These are phyloP conservation scores for Galerina marginata DNA, from an alignment of 768 basidiomycete species.

Conservation along the genomic window DNA sequence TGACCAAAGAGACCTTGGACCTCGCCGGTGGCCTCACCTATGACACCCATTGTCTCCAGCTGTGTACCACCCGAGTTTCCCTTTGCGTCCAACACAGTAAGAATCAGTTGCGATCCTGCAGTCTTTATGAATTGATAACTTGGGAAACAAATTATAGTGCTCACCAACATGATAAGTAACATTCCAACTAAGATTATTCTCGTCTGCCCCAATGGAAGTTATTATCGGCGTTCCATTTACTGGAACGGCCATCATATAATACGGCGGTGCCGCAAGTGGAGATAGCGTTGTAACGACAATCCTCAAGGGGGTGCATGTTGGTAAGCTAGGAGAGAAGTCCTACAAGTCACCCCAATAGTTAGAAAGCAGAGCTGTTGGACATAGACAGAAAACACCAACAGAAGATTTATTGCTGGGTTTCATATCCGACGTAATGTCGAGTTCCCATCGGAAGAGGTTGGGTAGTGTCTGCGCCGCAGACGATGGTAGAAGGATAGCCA, in stretches of 20 bases:
- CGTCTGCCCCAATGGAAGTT: conserved; percentile 37
- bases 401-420: too few relatives aligned
- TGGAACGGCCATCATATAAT: conserved; percentile 45
- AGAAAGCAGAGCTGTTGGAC: too few relatives aligned
- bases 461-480: too few relatives aligned
- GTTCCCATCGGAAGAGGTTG: too few relatives aligned
- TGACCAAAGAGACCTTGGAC: background rate
- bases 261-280: conserved; percentile 31
- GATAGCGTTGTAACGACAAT: background rate
- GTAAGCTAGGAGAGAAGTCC: too few relatives aligned
- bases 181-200: conserved; percentile 41
- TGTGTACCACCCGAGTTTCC: conserved; percentile 44
- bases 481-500: too few relatives aligned
- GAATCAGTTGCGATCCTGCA: conserved; percentile 43
- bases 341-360: too few relatives aligned
- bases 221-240: conserved; percentile 37
- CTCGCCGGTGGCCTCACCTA: conserved; percentile 37
- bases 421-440: too few relatives aligned
- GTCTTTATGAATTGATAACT: background rate
- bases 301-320: too few relatives aligned
- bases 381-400: too few relatives aligned
- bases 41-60: conserved; percentile 35
- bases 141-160: conserved; percentile 8
- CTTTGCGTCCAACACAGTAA: conserved; percentile 46
- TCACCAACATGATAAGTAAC: conserved; percentile 42